These are phyloP conservation scores for Boletus rubropictus DNA, from an alignment of 768 basidiomycete genomes.

Conservation along the genomic window DNA sequence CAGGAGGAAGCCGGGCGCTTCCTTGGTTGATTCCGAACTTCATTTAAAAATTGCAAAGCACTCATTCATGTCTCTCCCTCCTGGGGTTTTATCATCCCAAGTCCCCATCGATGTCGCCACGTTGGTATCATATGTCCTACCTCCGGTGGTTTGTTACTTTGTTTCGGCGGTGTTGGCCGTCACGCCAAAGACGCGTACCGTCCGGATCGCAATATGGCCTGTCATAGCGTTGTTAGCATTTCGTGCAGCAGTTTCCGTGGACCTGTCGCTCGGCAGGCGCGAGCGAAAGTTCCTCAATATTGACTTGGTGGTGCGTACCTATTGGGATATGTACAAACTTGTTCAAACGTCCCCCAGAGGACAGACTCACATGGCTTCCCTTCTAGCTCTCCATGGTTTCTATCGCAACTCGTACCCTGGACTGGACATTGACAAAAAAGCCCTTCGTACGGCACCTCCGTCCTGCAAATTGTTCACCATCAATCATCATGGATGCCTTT, in stretches of 20 bases:
- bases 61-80: background rate
- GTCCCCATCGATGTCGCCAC: slow-evolving; percentile 29
- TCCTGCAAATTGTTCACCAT: slow-evolving; percentile 1
- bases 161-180: slow-evolving; percentile 44
- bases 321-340: background rate
- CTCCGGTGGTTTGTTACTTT: slow-evolving; percentile 42
- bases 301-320: slow-evolving; percentile 8
- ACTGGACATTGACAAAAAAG: slow-evolving; percentile 12
- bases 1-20: no score
- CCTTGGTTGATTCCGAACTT: no score
- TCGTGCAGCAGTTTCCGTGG: slow-evolving; percentile 28
- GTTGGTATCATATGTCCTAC: slow-evolving; percentile 36
- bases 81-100: slow-evolving; percentile 6
- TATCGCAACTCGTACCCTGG: slow-evolving; percentile 11
- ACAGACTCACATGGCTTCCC: background rate
- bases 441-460: slow-evolving; percentile 12
- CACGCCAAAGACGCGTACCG: slow-evolving; percentile 37
- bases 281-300: slow-evolving; percentile 3
- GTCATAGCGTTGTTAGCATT: slow-evolving; percentile 39
- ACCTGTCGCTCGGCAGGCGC: slow-evolving; percentile 5
- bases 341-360: background rate
- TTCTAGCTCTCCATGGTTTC: slow-evolving; percentile 13
- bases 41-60: background rate
- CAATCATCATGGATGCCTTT: slow-evolving; percentile 33
- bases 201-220: slow-evolving; percentile 45